Evolutionary conservation across 2,329 filamentous ascomycete genomes (phyloP).

Genomic region (Didymosphaeria variabile): DNA sequence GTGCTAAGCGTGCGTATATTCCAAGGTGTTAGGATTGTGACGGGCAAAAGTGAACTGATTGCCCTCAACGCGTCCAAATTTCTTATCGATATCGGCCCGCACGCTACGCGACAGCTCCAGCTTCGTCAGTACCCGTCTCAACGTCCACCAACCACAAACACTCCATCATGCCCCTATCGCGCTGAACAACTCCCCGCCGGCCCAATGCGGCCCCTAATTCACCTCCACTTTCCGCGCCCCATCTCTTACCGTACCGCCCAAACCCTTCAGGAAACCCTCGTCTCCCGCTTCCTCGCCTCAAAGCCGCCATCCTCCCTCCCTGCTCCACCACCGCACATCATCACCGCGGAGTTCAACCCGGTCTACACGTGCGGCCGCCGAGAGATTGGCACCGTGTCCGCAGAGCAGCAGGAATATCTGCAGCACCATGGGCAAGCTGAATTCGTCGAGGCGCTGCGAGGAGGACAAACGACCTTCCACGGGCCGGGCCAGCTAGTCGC

Average conservation of each 20-base stretch:
- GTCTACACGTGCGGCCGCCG: conserved; percentile 92
- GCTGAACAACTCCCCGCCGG: conserved; percentile 17
- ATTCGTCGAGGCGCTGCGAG: conserved; percentile 78
- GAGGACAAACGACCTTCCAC: conserved; percentile 93
- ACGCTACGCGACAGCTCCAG: conserved; percentile 7
- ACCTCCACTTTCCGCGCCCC: conserved; percentile 66
- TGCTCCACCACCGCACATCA: conserved; percentile 70
- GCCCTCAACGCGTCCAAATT: conserved; percentile 21
- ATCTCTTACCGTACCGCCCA: conserved; percentile 65
- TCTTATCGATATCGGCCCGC: conserved; percentile 29
- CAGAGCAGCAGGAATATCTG: conserved; percentile 55
- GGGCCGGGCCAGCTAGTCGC: conserved; percentile 91
- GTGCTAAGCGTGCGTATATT: conserved; percentile 13
- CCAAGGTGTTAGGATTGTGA: not conserved
- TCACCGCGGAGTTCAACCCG: conserved; percentile 83
- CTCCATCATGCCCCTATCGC: conserved; percentile 3
- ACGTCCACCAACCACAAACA: not conserved
- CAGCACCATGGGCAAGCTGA: conserved; percentile 59
- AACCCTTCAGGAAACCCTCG: conserved; percentile 65
- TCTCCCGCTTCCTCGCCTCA: conserved; percentile 66
- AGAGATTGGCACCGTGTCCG: conserved; percentile 65
- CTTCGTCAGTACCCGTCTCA: conserved; percentile 12
- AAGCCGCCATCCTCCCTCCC: conserved; percentile 60
- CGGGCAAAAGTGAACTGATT: not conserved
- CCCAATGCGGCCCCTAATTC: conserved; percentile 65